These are phyloP conservation scores for Nemophila menziesii DNA, from an alignment of 257 asterid genomes.

Conservation along the genomic window DNA sequence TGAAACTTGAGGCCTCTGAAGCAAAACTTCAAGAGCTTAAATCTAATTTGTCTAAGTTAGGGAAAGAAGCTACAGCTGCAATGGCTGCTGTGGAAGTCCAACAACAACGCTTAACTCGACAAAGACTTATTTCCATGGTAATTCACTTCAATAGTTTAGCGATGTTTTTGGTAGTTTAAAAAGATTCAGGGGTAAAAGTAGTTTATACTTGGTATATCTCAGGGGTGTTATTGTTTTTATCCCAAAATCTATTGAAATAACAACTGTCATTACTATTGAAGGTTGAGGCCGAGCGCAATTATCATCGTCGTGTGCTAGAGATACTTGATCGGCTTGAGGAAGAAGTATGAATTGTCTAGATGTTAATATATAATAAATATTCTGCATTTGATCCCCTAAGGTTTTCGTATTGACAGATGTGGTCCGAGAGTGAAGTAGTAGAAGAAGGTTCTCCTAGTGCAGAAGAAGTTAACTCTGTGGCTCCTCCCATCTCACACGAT, in stretches of 20 bases:
- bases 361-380: neutral
- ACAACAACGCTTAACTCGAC: conserved; percentile 56
- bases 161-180: no score
- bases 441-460: conserved; percentile 35
- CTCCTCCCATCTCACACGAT: conserved; percentile 27
- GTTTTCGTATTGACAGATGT: conserved; percentile 32
- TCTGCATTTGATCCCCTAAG: neutral
- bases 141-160: neutral
- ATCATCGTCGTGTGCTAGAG: conserved; percentile 46
- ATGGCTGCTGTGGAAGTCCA: conserved; percentile 65
- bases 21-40: conserved; percentile 48
- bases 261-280: conserved; percentile 11
- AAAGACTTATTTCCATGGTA: conserved; percentile 50
- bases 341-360: conserved; percentile 33
- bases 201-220: no score
- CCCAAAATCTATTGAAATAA: neutral
- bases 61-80: conserved; percentile 58
- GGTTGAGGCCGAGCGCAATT: conserved; percentile 62
- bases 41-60: conserved; percentile 43
- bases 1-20: conserved; percentile 52
- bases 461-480: conserved; percentile 13
- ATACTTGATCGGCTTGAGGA: conserved; percentile 64
- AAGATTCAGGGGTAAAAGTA: no score
- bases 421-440: conserved; percentile 36
- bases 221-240: no score